These are phyloP conservation scores for Solanum pennellii DNA, from an alignment of 257 asterid species.

Conservation along the genomic window DNA sequence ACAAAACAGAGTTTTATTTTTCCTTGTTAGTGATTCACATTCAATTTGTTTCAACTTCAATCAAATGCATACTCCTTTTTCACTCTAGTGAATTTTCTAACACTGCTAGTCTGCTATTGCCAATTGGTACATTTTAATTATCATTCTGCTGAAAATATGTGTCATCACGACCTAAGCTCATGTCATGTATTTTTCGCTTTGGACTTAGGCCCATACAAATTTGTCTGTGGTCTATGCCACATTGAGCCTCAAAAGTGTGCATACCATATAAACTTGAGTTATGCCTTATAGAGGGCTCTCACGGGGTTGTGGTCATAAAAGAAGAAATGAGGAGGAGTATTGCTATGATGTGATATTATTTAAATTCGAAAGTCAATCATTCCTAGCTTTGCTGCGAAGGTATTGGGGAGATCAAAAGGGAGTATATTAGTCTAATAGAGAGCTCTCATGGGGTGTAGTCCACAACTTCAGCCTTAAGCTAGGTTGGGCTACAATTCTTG, in stretches of 20 bases:
- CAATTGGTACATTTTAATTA: not conserved
- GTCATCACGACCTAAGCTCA: not conserved
- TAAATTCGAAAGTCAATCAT: not conserved
- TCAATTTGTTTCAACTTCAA: not conserved
- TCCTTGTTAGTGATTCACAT: not conserved
- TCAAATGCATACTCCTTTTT: not conserved
- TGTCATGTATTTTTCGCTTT: not conserved
- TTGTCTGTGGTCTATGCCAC: not conserved
- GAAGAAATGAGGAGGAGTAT: not conserved
- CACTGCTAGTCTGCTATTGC: not conserved
- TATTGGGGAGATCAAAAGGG: not conserved
- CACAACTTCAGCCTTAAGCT: not conserved
- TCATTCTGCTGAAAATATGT: not conserved
- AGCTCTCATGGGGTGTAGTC: not conserved
- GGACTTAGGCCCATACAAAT: not conserved
- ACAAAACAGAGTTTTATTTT: not conserved
- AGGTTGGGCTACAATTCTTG: not conserved
- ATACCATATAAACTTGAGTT: not conserved
- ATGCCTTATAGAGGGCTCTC: not conserved
- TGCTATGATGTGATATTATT: not conserved
- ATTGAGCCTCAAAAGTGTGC: not conserved
- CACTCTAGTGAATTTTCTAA: not conserved
- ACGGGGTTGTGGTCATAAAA: not conserved
- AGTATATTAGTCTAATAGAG: not conserved
- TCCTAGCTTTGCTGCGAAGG: not conserved